Base-by-base conservation (phyloP, 208 protist genomes). In the Crithidia mellificae region DNA sequence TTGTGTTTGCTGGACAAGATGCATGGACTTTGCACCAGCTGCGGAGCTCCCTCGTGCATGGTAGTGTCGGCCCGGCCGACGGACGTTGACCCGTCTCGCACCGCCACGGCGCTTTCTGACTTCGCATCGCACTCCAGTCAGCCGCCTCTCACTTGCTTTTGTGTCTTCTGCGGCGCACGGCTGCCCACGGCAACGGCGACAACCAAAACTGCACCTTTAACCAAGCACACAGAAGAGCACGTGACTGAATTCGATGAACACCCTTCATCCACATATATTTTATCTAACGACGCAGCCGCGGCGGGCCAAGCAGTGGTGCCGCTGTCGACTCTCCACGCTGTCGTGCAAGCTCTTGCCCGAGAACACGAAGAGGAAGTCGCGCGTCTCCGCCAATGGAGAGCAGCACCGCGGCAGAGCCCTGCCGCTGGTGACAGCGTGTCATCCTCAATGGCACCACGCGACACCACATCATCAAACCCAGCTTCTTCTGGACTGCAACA, bases 31-130 rank as follows among this genome's bases (percentile, higher is more conserved):
- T 63, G 57, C 17, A 34, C 36, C 20, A 51, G 29, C 57, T 63
- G 57, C 29, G 57, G 57, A 17, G 57, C 43, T 29, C 44, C 57
- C 0, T 2, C 43, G 43, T 63, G 57, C n/a, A 29, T 63, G 25
- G 56, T 62, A 27, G 36, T 62, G 36, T 47, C 41, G 41, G 22
- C 39, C 11, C 56, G 50, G 22, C 39, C n/a, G 17, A 2, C 27
- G 6, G 8, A 15, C n/a, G 41, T n/a, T n/a, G 41, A 4, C 41
- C 3, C 8, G 14, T 15, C 17, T 12, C 41, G 8, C 41, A 17
- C 4, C n/a, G 41, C 41, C 8, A 6, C 41, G 41, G 4, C 41
- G 6, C 17, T n/a, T 20, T n/a, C n/a, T 17, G 14, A 0, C 11
- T 6, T 14, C 6, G 4, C 20, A 7, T 46, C 41, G 20, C 6